These are phyloP conservation scores for Fusarium clavum DNA, from an alignment of 2,329 filamentous ascomycete species.

Conservation along the genomic window DNA sequence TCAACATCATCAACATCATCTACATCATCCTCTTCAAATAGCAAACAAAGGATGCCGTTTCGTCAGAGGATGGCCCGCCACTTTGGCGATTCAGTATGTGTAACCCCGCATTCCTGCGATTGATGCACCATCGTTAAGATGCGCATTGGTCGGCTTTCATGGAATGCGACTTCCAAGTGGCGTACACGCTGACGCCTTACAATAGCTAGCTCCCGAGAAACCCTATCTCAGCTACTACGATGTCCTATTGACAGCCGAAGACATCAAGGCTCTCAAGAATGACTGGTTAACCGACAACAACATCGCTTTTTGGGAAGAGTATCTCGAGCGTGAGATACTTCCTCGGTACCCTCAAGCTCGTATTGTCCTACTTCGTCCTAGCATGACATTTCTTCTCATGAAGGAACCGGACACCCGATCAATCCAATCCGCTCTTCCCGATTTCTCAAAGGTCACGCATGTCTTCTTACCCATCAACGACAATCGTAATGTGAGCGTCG, in stretches of 20 bases:
- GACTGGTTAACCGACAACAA: slow-evolving; percentile 99
- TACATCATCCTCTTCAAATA: slow-evolving; percentile 31
- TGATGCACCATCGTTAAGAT: slow-evolving; percentile 24
- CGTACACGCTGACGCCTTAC: slow-evolving; percentile 23
- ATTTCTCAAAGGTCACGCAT: slow-evolving; percentile 85
- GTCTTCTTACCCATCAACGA: slow-evolving; percentile 98
- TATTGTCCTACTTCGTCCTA: slow-evolving; percentile 90
- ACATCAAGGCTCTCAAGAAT: slow-evolving; percentile 86
- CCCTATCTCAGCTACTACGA: slow-evolving; percentile 57
- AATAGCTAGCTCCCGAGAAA: slow-evolving; percentile 62
- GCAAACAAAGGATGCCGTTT: slow-evolving; percentile 53
- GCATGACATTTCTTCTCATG: slow-evolving; percentile 92
- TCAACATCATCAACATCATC: slow-evolving; percentile 22
- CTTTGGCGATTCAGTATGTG: slow-evolving; percentile 60
- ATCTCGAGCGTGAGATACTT: slow-evolving; percentile 89
- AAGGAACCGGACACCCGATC: slow-evolving; percentile 70
- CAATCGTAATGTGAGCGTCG: slow-evolving; percentile 76
- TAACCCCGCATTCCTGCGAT: slow-evolving; percentile 29
- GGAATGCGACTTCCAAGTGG: slow-evolving; percentile 15
- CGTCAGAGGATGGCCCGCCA: slow-evolving; percentile 59
- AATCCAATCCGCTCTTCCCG: slow-evolving; percentile 77
- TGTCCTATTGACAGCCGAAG: slow-evolving; percentile 78
- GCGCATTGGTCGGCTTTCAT: slow-evolving; percentile 9
- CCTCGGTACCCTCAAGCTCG: slow-evolving; percentile 81
- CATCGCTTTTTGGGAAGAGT: slow-evolving; percentile 99